Evolutionary conservation across 2,329 filamentous ascomycete species (phyloP), one percentile per base, ranked within the genome.

Genomic region (Ascochyta viciae-villosae): DNA sequence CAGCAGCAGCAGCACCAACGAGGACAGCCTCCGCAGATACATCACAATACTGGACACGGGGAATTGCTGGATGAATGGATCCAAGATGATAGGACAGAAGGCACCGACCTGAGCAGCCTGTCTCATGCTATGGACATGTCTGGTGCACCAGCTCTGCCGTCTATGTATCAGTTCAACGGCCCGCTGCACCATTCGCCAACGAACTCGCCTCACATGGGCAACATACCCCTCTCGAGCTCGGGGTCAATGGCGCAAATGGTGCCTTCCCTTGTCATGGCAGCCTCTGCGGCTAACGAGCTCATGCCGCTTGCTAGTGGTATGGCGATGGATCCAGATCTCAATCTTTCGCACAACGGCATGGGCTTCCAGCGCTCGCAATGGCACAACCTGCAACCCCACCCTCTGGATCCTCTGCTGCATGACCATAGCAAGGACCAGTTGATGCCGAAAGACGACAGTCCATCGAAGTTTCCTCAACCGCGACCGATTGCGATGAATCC

Each of bases 401-500:
- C 70, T 4, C 66, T 76, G 4, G 73, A 76, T 38, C 72, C 73
- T 15, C 55, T 76, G 38, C 52, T 76, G 29, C 71, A 74, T 26
- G 73, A 76, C n/a, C 67, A 72, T 34, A 57, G 50, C 42, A 66
- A 66, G 35, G 68, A 74, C 10, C 65, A 71, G 2, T 43, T 68
- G 8, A 50, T 69, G 38, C 54, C 58, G 6, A 63, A 61, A 24
- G 65, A 68, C 19, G 71, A 73, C 13, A 55, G 57, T 27, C 37
- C 54, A 16, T 55, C 58, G 22, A 72, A 73, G 42, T 57, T 67
- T 7, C 50, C 65, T 1, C 70, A 75, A 34, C 73, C 70, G 23
- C 67, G 75, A 16, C 74, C 76, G 3, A 73, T 77, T 45, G 75
- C 74, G 1, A 75, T 77, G 58, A 76, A 74, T 19, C 68, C 72